Percentiles rank a stretch among this genome's conserved stretches.
These are phyloP conservation scores for Debaryomycetaceae sp. DNA, from an alignment of 1,139 yeast genomes.

Conservation along the genomic window DNA sequence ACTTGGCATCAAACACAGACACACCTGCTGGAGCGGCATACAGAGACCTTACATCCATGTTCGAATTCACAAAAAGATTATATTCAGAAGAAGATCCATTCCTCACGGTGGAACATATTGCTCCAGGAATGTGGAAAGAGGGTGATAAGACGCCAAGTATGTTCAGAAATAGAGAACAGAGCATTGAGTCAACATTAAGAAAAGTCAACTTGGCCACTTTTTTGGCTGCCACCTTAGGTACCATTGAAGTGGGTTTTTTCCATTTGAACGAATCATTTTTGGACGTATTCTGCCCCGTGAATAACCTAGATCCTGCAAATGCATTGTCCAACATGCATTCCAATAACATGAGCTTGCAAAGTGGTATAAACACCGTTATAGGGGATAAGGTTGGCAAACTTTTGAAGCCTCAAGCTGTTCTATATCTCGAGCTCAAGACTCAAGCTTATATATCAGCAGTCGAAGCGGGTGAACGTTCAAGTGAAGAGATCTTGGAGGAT, in stretches of 20 bases:
- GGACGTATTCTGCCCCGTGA: conserved; percentile 76
- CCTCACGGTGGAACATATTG: conserved; percentile 56
- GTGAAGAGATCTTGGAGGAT: conserved; percentile 69
- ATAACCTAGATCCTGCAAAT: conserved; percentile 41
- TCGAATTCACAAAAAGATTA: conserved; percentile 66
- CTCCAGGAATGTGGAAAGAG: conserved; percentile 66
- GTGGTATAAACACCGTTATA: conserved; percentile 34
- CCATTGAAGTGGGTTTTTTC: conserved; percentile 83
- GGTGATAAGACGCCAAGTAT: conserved; percentile 58
- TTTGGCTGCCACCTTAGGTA: conserved; percentile 77
- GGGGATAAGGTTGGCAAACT: conserved; percentile 54
- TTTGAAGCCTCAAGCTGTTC: conserved; percentile 73
- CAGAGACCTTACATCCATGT: conserved; percentile 66
- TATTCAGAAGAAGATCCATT: conserved; percentile 70
- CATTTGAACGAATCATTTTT: conserved; percentile 79
- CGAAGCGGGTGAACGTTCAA: conserved; percentile 66
- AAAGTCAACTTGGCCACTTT: conserved; percentile 88
- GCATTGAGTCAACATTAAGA: conserved; percentile 67
- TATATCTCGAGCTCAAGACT: conserved; percentile 84
- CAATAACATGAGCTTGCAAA: conserved; percentile 32
- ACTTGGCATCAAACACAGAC: conserved; percentile 69
- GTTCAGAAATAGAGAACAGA: conserved; percentile 58
- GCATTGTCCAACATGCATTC: conserved; percentile 39
- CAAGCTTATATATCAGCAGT: conserved; percentile 92
- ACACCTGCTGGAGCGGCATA: conserved; percentile 73